phyloP scores from a whole-genome alignment of 148 eudicot genomes.

The Camellia japonica region DNA sequence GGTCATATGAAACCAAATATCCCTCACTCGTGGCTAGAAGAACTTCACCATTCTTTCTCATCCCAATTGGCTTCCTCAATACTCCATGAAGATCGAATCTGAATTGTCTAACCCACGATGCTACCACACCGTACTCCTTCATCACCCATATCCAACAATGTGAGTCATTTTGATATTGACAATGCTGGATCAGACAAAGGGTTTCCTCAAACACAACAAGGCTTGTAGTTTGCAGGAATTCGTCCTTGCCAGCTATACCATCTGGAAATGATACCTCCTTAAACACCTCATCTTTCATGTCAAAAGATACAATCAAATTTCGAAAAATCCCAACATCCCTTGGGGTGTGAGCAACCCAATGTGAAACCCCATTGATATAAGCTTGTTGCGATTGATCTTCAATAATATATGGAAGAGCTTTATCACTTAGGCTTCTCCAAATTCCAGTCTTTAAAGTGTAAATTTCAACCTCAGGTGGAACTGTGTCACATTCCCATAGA shows the following conservation, averaged over 20 bases:
- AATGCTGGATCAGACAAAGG: constrained; percentile 2
- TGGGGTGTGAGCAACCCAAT: constrained; percentile 7
- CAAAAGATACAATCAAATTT: constrained; percentile 4
- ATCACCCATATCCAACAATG: constrained; percentile 15
- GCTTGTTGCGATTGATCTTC: neutral
- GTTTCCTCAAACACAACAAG: neutral
- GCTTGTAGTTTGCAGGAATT: neutral
- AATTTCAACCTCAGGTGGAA: constrained; percentile 8
- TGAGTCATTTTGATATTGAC: neutral
- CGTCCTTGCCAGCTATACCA: neutral
- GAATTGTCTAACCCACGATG: neutral
- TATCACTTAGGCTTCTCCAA: constrained; percentile 5
- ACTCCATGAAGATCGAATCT: neutral
- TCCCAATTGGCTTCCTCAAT: neutral
- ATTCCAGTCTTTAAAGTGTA: neutral
- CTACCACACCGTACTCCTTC: constrained; percentile 13
- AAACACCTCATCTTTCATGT: constrained; percentile 8
- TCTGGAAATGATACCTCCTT: constrained; percentile 7
- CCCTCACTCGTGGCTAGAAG: neutral
- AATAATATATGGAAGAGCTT: neutral
- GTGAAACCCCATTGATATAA: constrained; percentile 10
- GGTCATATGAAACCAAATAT: too few species aligned
- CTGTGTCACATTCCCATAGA: too few species aligned
- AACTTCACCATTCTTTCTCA: neutral
- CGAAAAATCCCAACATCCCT: neutral